Conservation (phyloP, 2,329 filamentous ascomycete genomes). For the Fusarium piperis region DNA sequence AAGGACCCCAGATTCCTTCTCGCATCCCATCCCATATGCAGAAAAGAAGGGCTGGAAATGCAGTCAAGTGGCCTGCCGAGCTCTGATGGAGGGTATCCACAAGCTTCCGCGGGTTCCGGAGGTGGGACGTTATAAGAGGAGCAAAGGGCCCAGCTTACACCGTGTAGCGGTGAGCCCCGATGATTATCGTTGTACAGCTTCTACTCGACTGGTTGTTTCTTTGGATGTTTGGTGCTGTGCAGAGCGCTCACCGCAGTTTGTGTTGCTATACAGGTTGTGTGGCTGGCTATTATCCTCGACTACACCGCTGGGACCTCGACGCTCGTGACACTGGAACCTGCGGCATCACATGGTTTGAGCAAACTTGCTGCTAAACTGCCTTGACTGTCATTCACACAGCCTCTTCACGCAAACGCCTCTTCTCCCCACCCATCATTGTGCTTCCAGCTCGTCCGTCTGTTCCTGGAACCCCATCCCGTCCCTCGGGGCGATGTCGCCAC, state of each 20-base stretch:
- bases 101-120: conserved; percentile 35
- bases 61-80: conserved; percentile 10
- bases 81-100: conserved; percentile 33
- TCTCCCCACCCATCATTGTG: neutral
- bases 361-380: neutral
- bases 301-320: neutral
- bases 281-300: neutral
- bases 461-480: neutral
- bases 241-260: neutral
- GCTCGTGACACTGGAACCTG: neutral
- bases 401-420: neutral
- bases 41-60: conserved; percentile 25
- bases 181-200: neutral
- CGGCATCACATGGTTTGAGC: neutral
- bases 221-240: neutral
- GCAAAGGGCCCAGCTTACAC: neutral
- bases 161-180: neutral
- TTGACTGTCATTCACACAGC: neutral
- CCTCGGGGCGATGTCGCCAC: neutral
- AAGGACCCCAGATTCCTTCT: neutral
- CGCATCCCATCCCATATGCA: neutral
- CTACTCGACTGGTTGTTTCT: neutral
- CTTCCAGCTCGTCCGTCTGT: neutral
- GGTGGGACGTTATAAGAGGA: neutral
- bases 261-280: neutral